A percentile compares a stretch with the other conserved stretches of the same genome.
Conservation (phyloP, 2,329 filamentous ascomycete genomes). For the Rutstroemia sp. region DNA sequence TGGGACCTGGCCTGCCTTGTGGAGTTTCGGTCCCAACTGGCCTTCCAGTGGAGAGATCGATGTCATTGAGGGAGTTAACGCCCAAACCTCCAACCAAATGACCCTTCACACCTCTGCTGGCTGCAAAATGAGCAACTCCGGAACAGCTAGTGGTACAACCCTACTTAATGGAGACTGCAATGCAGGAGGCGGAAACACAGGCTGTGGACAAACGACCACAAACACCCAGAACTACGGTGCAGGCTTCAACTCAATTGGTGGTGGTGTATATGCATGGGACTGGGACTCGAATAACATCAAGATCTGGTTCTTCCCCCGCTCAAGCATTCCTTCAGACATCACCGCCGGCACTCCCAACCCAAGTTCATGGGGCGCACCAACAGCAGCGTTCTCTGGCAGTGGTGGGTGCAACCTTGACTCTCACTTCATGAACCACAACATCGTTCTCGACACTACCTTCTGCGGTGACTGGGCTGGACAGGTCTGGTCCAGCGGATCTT, state of each 20-base stretch:
- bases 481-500: conserved; percentile 56
- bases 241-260: conserved; percentile 55
- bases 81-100: conserved; percentile 49
- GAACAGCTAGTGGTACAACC: conserved; percentile 39
- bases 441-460: conserved; percentile 78
- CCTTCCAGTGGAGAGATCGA: conserved; percentile 68
- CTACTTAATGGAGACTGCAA: not conserved
- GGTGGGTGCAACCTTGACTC: conserved; percentile 63
- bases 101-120: conserved; percentile 68
- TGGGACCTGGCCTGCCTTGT: conserved; percentile 55
- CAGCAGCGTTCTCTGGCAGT: conserved; percentile 57
- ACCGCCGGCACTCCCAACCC: conserved; percentile 54
- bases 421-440: conserved; percentile 65
- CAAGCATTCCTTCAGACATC: conserved; percentile 57
- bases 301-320: conserved; percentile 75
- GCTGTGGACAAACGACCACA: conserved; percentile 17
- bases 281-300: conserved; percentile 68
- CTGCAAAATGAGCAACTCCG: conserved; percentile 58
- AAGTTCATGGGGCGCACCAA: conserved; percentile 56
- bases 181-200: not conserved
- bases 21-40: conserved; percentile 55
- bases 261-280: conserved; percentile 67
- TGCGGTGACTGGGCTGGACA: conserved; percentile 79
- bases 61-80: conserved; percentile 72
- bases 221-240: conserved; percentile 42